phyloP scores from a whole-genome alignment of 2,329 filamentous ascomycete species.

The Dryadomyces quercus-mongolicae region DNA sequence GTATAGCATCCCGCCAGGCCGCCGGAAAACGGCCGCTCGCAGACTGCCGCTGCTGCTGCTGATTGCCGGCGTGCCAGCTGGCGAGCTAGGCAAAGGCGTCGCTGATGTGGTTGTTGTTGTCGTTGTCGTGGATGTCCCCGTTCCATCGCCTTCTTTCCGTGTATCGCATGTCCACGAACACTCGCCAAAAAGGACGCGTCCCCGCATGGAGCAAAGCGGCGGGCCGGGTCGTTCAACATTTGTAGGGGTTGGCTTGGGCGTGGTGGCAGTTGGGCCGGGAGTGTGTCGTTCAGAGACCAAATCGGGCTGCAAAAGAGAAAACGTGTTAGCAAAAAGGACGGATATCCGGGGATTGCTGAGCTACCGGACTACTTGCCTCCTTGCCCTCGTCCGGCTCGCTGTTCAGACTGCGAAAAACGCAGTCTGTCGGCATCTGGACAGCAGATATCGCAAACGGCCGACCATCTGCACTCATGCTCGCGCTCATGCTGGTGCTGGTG shows the following conservation, averaged over 20 bases:
- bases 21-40: constrained; percentile 10
- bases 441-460: background rate
- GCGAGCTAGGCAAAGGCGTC: background rate
- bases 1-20: constrained; percentile 2
- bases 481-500: background rate
- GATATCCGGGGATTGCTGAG: background rate
- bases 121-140: background rate
- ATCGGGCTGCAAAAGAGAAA: background rate
- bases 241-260: background rate
- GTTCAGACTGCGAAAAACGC: constrained; percentile 7
- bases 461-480: background rate
- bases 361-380: background rate
- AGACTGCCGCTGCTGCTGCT: constrained; percentile 8
- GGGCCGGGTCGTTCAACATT: background rate
- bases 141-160: constrained; percentile 5
- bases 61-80: background rate
- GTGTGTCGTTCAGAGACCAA: background rate
- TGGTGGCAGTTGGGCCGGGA: background rate
- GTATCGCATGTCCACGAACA: constrained; percentile 6
- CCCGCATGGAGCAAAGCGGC: constrained; percentile 8
- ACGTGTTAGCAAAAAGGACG: background rate
- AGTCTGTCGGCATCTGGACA: too few relatives aligned
- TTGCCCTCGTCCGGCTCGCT: constrained; percentile 1
- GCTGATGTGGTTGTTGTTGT: background rate
- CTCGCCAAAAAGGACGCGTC: constrained; percentile 7